These are phyloP conservation scores for Talaromyces sp. DNA, from an alignment of 2,329 filamentous ascomycete species.

Conservation along the genomic window DNA sequence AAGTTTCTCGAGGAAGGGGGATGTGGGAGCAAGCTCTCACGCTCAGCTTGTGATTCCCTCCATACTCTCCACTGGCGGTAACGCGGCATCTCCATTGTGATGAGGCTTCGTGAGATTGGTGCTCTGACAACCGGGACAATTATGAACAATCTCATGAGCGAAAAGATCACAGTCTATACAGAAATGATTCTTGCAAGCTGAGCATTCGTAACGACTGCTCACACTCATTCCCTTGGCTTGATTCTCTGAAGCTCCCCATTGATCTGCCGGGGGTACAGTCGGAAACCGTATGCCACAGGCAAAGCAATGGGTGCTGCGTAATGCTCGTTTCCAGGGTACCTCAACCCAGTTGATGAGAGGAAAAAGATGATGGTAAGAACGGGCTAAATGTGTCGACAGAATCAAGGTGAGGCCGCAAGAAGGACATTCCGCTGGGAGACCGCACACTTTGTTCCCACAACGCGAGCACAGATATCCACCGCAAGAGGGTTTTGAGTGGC, in stretches of 20 bases:
- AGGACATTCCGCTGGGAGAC: constrained; percentile 84
- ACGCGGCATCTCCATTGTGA: neutral
- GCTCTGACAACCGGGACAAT: constrained; percentile 83
- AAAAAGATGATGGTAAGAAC: constrained; percentile 92
- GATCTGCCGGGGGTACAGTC: constrained; percentile 37
- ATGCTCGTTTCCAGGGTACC: constrained; percentile 76
- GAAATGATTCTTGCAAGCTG: constrained; percentile 83
- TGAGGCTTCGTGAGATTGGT: constrained; percentile 19
- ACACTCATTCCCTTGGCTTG: constrained; percentile 69
- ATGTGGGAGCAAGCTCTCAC: neutral
- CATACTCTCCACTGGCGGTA: constrained; percentile 7
- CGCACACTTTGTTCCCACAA: constrained; percentile 84
- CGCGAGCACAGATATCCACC: constrained; percentile 90
- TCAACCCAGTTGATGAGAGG: constrained; percentile 87
- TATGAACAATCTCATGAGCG: constrained; percentile 89
- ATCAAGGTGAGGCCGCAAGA: constrained; percentile 89
- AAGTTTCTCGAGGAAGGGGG: no score
- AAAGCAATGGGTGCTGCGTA: constrained; percentile 64
- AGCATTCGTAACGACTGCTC: constrained; percentile 83
- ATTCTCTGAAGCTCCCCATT: constrained; percentile 34
- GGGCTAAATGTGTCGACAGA: constrained; percentile 84
- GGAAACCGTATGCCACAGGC: constrained; percentile 76
- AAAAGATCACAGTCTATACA: constrained; percentile 98
- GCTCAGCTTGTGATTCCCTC: constrained; percentile 9
- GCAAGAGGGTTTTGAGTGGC: constrained; percentile 75